A percentile compares a stretch with the other conserved stretches of the same genome.
These are phyloP conservation scores for Ustilago cynodontis DNA, from an alignment of 1,284 basidiomycete genomes.

Conservation along the genomic window DNA sequence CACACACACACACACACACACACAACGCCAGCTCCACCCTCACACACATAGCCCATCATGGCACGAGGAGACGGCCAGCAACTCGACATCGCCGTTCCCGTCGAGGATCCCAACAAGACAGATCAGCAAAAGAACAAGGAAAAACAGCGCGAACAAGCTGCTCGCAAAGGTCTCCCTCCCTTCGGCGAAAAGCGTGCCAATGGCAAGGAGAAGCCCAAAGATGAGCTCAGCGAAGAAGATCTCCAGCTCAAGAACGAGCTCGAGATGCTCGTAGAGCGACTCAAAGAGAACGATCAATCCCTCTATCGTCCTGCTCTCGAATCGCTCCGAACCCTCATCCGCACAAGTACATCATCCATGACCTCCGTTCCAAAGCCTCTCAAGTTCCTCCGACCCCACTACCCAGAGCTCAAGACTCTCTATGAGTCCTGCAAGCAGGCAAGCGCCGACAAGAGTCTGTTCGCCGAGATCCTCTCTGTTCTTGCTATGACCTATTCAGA, in stretches of 20 bases:
- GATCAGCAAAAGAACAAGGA: slow-evolving; percentile 54
- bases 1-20: slow-evolving; percentile 7
- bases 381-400: slow-evolving; percentile 96
- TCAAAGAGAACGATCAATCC: slow-evolving; percentile 87
- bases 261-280: slow-evolving; percentile 95
- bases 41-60: slow-evolving; percentile 32
- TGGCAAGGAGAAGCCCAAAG: slow-evolving; percentile 76
- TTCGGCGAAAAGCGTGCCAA: slow-evolving; percentile 37
- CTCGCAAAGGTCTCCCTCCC: slow-evolving; percentile 47
- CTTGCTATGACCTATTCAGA: slow-evolving; percentile 99
- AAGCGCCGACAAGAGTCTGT: slow-evolving; percentile 79
- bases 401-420: slow-evolving; percentile 78
- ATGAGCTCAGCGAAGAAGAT: slow-evolving; percentile 91
- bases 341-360: slow-evolving; percentile 98
- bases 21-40: not conserved
- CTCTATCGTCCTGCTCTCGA: slow-evolving; percentile 93
- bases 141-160: slow-evolving; percentile 50
- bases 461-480: slow-evolving; percentile 98
- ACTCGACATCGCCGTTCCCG: slow-evolving; percentile 53
- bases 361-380: slow-evolving; percentile 99
- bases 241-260: slow-evolving; percentile 92
- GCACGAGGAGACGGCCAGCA: slow-evolving; percentile 53
- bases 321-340: slow-evolving; percentile 90
- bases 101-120: slow-evolving; percentile 51
- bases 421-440: slow-evolving; percentile 58